Percentiles rank a stretch among this genome's conserved stretches.
Conservation (phyloP, 768 basidiomycete genomes). For the Tricholoma matsutake region DNA sequence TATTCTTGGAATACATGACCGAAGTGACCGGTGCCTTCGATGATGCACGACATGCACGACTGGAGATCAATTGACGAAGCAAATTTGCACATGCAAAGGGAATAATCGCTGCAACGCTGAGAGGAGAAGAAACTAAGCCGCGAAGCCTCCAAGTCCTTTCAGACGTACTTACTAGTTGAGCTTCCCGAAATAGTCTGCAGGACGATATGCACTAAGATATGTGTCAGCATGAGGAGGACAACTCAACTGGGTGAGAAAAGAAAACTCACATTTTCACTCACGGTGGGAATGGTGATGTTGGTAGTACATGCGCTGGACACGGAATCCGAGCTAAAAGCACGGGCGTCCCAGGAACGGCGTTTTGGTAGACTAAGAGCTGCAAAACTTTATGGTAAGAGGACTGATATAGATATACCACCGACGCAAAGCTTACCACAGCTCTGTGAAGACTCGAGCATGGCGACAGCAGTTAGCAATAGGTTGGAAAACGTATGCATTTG, state of each 20-base stretch:
- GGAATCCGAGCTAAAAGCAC: not conserved
- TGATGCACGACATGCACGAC: not conserved
- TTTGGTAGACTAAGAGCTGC: not conserved
- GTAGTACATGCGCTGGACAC: not conserved
- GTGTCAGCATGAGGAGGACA: not conserved
- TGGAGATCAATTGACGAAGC: not conserved
- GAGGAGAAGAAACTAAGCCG: not conserved
- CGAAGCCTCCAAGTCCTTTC: not conserved
- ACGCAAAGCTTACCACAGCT: not conserved
- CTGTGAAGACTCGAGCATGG: not conserved
- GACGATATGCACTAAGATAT: not conserved
- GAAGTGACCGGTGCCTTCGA: not conserved
- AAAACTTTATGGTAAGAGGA: not conserved
- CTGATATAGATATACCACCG: not conserved
- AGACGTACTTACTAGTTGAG: not conserved
- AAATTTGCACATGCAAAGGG: not conserved
- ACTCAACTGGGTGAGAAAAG: not conserved
- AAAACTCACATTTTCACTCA: not conserved
- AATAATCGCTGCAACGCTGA: not conserved
- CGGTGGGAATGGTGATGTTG: not conserved
- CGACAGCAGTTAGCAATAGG: not conserved
- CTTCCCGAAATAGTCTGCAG: not conserved
- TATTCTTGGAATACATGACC: not conserved
- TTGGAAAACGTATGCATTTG: not conserved
- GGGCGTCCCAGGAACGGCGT: not conserved